Base-by-base conservation (phyloP, 768 basidiomycete genomes). In the Termitomyces sp. region DNA sequence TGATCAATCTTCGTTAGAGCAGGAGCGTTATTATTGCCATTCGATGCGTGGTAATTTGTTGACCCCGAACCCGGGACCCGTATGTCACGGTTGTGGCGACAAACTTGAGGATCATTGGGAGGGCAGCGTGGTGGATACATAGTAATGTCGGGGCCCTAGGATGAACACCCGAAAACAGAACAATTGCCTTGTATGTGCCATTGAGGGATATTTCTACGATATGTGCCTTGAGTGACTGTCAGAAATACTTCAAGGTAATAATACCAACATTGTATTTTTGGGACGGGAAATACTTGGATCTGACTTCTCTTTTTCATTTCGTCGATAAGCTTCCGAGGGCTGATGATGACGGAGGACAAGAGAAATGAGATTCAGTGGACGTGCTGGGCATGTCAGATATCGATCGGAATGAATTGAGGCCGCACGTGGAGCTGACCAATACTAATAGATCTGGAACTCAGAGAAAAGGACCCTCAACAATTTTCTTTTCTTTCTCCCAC, bases 401-500 rank as follows among this genome's bases (percentile, higher is more conserved):
- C 60, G 64, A 61, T 59, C 58, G 50, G 32, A 12, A 22, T 56
- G 58, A 57, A 62, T 62, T 53, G 36, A 51, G 28, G 33, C 42
- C 35, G 58, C 66, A 67, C 66, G 66, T 67, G 66, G 64, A 61
- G 66, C 66, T 67, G 66, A 67, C 66, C 61, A 67, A 67, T 66
- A 67, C 66, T 59, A 67, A 67, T 66, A 46, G 52, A 62, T 64
- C 58, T 64, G 63, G 65, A 67, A 64, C 66, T 66, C 51, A 64
- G 38, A 57, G 63, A 67, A 65, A 67, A 67, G 56, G 61, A 56
- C 61, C 42, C 45, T n/a, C 57, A 35, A 42, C 55, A 54, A 60
- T 57, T 61, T 66, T 42, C 57, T 61, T 58, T 57, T 52, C 59
- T 48, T 53, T 66, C 58, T 66, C 65, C 63, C 64, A 60, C 63